Evolutionary conservation across 2,329 filamentous ascomycete genomes (phyloP).

Genomic region (Paraphoma chrysanthemicola): DNA sequence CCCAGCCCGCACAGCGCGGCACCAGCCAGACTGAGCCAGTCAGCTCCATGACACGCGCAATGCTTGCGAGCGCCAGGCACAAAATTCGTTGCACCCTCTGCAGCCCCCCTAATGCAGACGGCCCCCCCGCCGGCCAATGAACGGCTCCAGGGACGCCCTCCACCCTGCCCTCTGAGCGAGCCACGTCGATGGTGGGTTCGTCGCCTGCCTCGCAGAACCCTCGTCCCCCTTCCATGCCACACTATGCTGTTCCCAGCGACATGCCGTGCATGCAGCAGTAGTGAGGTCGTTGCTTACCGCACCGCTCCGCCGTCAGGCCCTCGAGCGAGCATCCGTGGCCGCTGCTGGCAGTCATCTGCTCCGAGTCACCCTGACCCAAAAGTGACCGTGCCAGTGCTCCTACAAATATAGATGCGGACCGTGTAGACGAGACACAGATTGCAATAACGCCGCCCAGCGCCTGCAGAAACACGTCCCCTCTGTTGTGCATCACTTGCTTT

Average conservation of each 20-base stretch:
- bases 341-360: conserved; percentile 12
- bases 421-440: conserved; percentile 35
- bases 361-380: conserved; percentile 18
- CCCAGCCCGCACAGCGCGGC: conserved; percentile 25
- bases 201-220: too few relatives aligned
- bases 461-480: not conserved
- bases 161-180: conserved; percentile 29
- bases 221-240: conserved; percentile 16
- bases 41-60: conserved; percentile 23
- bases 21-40: conserved; percentile 25
- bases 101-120: conserved; percentile 18
- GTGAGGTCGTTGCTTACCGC: conserved; percentile 9
- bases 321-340: conserved; percentile 6
- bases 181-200: conserved; percentile 30
- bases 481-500: conserved; percentile 1
- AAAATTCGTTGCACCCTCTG: conserved; percentile 23
- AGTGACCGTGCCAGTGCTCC: conserved; percentile 9
- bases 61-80: conserved; percentile 31
- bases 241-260: conserved; percentile 10
- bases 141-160: conserved; percentile 31
- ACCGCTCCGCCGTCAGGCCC: conserved; percentile 17
- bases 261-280: conserved; percentile 16
- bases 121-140: conserved; percentile 20
- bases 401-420: conserved; percentile 29
- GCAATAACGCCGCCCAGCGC: conserved; percentile 15